Base-by-base conservation (phyloP, 2,329 filamentous ascomycete genomes). In the Claviceps spartinae region DNA sequence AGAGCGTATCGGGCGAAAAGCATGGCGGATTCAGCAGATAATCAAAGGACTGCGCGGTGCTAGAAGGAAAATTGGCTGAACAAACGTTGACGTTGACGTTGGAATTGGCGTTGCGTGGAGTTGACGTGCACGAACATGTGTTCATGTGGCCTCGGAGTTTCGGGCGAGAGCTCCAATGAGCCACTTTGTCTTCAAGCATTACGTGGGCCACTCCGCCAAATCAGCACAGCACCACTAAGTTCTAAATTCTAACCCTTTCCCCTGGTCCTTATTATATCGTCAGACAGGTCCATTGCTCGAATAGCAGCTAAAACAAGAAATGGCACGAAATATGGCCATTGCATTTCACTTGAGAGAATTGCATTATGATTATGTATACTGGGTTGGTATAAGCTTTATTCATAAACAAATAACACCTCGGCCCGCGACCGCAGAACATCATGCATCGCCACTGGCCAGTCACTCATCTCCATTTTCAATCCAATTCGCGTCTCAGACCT, bases 1-100 rank as follows among this genome's bases (percentile, higher is more conserved):
- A 45, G 54, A 18, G 48, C 46, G 54, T 52, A 52, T 53, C 49
- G 56, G 54, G 56, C 55, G 48, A 54, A 55, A 56, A 55, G 64
- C 65, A 67, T 67, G 61, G 59, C 62, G 54, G 50, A 44, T 58
- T 7, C 40, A 46, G 38, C 26, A 24, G 36, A 36, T 16, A 47
- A 20, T 40, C 42, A 47, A 50, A 52, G 49, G 30, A 45, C 41
- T 30, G 36, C 34, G 42, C 22, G 9, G 47, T 34, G 7, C 36
- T 34, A 49, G 14, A 24, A n/a, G 44, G 11, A 45, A 8, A 14
- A 46, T 16, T 4, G n/a, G 22, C 30, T 40, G 34, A 38, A n/a
- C 3, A 49, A 41, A 46, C 49, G 45, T 48, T 48, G 34, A 36
- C n/a, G 45, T 47, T 9, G 45, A 37, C 18, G 30, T 37, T 20